A percentile compares a stretch with the other conserved stretches of the same genome.
phyloP scores from a whole-genome alignment of 1,139 yeast species.

The Lodderomyces orthopsilosis region DNA sequence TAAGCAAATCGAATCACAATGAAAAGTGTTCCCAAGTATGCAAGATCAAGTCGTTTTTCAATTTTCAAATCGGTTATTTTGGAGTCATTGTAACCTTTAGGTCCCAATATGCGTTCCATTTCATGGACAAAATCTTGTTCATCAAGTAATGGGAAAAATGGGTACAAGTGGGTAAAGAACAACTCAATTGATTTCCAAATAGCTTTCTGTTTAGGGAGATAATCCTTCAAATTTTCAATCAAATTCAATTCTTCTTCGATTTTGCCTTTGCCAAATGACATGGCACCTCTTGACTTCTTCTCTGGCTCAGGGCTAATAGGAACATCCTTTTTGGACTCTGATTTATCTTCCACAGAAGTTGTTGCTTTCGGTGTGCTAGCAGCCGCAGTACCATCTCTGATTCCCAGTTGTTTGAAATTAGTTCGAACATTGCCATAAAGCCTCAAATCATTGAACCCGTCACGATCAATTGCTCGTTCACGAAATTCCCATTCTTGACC shows the following conservation, averaged over 20 bases:
- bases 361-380: background rate
- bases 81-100: conserved; percentile 19
- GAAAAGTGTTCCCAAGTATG: conserved; percentile 30
- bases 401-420: conserved; percentile 8
- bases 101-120: conserved; percentile 27
- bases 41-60: conserved; percentile 33
- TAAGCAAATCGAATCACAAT: conserved; percentile 30
- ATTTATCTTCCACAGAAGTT: background rate
- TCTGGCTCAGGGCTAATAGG: background rate
- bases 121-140: conserved; percentile 25
- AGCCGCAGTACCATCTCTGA: conserved; percentile 7
- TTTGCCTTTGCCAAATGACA: conserved; percentile 18
- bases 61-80: conserved; percentile 19
- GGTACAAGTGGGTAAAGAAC: conserved; percentile 31
- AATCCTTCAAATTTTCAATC: conserved; percentile 28
- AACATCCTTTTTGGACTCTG: background rate
- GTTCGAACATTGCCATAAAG: conserved; percentile 20
- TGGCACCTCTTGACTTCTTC: conserved; percentile 1
- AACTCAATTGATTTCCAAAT: conserved; percentile 31
- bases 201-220: conserved; percentile 31
- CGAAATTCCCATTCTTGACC: conserved; percentile 19
- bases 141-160: conserved; percentile 38
- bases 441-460: conserved; percentile 28
- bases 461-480: conserved; percentile 27
- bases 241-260: conserved; percentile 31